These are phyloP conservation scores for Aethionema arabicum DNA, from an alignment of 345 rosid genomes.

Conservation along the genomic window DNA sequence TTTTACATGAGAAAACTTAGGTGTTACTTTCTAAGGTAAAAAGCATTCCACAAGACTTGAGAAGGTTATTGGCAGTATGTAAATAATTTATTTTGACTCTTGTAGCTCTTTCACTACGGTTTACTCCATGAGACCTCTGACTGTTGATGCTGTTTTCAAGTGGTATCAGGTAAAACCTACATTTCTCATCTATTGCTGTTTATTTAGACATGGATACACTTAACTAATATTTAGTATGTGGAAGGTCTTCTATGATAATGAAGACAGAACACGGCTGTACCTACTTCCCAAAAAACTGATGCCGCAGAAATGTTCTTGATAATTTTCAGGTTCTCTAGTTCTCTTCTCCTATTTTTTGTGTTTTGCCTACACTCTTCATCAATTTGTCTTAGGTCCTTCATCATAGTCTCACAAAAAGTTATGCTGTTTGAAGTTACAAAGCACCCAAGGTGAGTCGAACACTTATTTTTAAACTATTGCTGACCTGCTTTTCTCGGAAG, in stretches of 20 bases:
- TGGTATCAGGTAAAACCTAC: conserved; percentile 75
- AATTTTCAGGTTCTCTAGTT: too few relatives aligned
- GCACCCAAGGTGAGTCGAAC: too few relatives aligned
- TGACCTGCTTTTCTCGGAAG: conserved; percentile 83
- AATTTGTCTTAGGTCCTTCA: too few relatives aligned
- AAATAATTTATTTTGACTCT: conserved; percentile 5
- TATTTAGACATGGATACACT: not conserved
- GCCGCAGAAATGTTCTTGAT: conserved; percentile 52
- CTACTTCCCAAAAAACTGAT: conserved; percentile 89
- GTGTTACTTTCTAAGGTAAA: conserved; percentile 77
- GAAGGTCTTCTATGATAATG: conserved; percentile 91
- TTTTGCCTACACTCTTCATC: too few relatives aligned
- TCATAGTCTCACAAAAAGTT: too few relatives aligned
- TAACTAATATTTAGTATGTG: conserved; percentile 47
- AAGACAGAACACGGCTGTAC: conserved; percentile 75
- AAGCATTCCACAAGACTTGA: not conserved
- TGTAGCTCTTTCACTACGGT: conserved; percentile 87
- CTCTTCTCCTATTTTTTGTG: too few relatives aligned
- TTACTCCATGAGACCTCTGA: conserved; percentile 91
- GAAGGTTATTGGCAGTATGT: conserved; percentile 16
- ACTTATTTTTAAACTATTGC: conserved; percentile 17
- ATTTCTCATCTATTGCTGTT: not conserved
- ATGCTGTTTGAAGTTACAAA: too few relatives aligned
- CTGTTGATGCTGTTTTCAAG: conserved; percentile 85
- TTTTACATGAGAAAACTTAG: conserved; percentile 78